Percentiles rank a stretch among this genome's conserved stretches.
Evolutionary conservation across 805 yeast species (phyloP).

Genomic region (Pichia sporocuriosa): DNA sequence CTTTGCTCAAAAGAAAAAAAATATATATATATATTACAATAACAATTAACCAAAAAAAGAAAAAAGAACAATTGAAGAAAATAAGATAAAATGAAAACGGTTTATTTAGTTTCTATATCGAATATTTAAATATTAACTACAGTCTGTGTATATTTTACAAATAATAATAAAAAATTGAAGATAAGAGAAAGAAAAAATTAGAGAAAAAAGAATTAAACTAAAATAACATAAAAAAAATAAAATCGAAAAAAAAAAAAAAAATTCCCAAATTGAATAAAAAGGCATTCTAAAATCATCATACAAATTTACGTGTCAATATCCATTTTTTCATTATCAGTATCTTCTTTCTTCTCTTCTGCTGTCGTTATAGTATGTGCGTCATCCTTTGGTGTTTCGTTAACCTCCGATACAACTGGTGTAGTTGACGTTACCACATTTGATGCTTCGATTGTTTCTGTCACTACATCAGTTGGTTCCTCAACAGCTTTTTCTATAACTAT

Average conservation of each 20-base stretch:
- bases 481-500: conserved; percentile 22
- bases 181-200: not conserved
- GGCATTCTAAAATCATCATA: too few species aligned
- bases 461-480: conserved; percentile 14
- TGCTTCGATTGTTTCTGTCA: conserved; percentile 17
- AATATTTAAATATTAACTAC: too few species aligned
- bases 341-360: not conserved
- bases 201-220: too few species aligned
- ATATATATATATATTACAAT: conserved; percentile 3
- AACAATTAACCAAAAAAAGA: not conserved
- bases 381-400: not conserved
- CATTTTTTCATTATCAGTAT: conserved; percentile 1
- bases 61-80: not conserved
- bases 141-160: too few species aligned
- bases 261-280: too few species aligned
- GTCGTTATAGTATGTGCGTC: not conserved
- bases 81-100: too few species aligned
- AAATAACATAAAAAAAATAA: not conserved
- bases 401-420: too few species aligned
- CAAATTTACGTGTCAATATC: conserved; percentile 3
- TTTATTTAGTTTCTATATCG: too few species aligned
- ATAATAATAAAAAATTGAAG: not conserved
- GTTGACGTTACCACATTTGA: not conserved
- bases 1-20: too few species aligned
- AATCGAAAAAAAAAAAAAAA: too few species aligned